Evolutionary conservation across 164 flowering plant species (phyloP).

Genomic region (Macadamia tetraphylla): DNA sequence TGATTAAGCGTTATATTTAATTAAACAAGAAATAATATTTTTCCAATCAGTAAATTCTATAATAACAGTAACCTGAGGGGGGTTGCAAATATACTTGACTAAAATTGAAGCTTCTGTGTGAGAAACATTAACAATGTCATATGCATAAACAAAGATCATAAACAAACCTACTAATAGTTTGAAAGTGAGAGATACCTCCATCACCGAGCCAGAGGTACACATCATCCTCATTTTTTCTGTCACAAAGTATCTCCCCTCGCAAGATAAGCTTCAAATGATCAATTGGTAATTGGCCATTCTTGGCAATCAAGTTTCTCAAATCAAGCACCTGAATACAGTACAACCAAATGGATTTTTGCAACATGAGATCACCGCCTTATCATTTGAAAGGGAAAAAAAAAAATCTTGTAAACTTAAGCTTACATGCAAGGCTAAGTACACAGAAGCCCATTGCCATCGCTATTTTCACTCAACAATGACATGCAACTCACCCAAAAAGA

Average conservation of each 20-base stretch:
- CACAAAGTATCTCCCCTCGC: conserved; percentile 60
- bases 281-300: conserved; percentile 30
- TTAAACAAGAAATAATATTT: too few species aligned
- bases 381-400: not conserved
- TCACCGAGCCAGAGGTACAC: conserved; percentile 36
- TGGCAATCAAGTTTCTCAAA: conserved; percentile 63
- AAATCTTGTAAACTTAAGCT: not conserved
- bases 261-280: conserved; percentile 68
- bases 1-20: too few species aligned
- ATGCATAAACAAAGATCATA: not conserved
- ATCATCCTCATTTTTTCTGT: conserved; percentile 48
- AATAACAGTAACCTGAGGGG: too few species aligned
- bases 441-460: too few species aligned
- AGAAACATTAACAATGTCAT: not conserved
- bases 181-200: conserved; percentile 46
- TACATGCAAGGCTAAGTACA: too few species aligned
- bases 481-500: too few species aligned
- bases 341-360: not conserved
- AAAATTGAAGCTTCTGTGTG: too few species aligned
- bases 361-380: not conserved
- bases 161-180: not conserved
- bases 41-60: too few species aligned
- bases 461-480: too few species aligned
- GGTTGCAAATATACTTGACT: too few species aligned
- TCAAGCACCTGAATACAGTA: conserved; percentile 45